A percentile compares a stretch with the other conserved stretches of the same genome.
Evolutionary conservation across 805 yeast species (phyloP).

Genomic region (Pichia occidentalis): DNA sequence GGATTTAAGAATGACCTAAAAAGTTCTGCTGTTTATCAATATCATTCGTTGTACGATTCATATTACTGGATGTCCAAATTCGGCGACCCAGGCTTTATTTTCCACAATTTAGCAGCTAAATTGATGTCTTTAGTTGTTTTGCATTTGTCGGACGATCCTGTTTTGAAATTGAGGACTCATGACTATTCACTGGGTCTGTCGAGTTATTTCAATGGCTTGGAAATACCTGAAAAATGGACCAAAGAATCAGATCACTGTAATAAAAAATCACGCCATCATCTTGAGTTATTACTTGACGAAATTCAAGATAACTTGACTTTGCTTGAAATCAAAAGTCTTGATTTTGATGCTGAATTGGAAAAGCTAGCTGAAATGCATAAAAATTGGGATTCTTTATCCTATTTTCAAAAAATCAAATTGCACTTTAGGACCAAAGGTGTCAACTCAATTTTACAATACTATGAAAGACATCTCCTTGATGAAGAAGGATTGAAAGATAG

Average conservation of each 20-base stretch:
- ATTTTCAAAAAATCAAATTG: constrained; percentile 25
- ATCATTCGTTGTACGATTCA: constrained; percentile 72
- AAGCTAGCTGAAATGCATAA: constrained; percentile 21
- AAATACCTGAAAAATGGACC: constrained; percentile 24
- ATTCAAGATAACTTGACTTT: constrained; percentile 24
- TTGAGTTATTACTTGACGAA: constrained; percentile 23
- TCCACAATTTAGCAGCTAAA: constrained; percentile 51
- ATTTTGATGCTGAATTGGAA: constrained; percentile 23
- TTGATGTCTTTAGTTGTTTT: constrained; percentile 45
- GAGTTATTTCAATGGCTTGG: constrained; percentile 37
- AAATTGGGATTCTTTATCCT: constrained; percentile 21
- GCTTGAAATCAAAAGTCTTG: constrained; percentile 20
- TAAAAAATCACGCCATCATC: not conserved
- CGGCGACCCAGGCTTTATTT: constrained; percentile 58
- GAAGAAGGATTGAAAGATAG: constrained; percentile 44
- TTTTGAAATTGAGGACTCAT: constrained; percentile 35
- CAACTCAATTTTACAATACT: constrained; percentile 35
- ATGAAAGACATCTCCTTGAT: constrained; percentile 42
- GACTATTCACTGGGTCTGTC: constrained; percentile 51
- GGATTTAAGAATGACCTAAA: constrained; percentile 39
- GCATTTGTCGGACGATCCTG: constrained; percentile 42
- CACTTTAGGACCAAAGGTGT: constrained; percentile 22
- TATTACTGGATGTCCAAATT: constrained; percentile 59
- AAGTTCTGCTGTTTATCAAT: constrained; percentile 59
- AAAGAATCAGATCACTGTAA: not conserved